These are phyloP conservation scores for Colletotrichum acutatum DNA, from an alignment of 2,329 filamentous ascomycete species.

Conservation along the genomic window DNA sequence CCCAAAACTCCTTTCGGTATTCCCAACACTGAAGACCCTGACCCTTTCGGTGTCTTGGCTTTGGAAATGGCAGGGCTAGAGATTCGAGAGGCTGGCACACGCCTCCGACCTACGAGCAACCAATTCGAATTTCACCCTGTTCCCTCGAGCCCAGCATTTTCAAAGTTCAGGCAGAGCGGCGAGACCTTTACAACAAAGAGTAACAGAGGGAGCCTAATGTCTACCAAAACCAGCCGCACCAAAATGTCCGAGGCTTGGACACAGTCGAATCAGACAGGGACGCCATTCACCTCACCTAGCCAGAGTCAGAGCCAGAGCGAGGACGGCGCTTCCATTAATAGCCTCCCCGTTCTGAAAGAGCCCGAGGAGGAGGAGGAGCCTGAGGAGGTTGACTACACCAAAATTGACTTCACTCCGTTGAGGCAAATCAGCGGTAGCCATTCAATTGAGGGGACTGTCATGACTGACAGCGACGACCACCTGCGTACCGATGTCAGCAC, in stretches of 20 bases:
- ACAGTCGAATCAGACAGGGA: slow-evolving; percentile 67
- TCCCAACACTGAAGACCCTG: slow-evolving; percentile 82
- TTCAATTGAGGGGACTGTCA: slow-evolving; percentile 44
- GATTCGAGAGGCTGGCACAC: slow-evolving; percentile 88
- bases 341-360: slow-evolving; percentile 50
- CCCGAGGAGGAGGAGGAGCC: slow-evolving; percentile 55
- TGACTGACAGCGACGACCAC: slow-evolving; percentile 36
- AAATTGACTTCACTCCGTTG: slow-evolving; percentile 64
- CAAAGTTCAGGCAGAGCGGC: slow-evolving; percentile 72
- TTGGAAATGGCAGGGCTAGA: slow-evolving; percentile 91
- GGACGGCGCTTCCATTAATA: slow-evolving; percentile 58
- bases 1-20: slow-evolving; percentile 73
- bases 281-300: slow-evolving; percentile 64
- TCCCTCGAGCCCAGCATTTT: slow-evolving; percentile 78
- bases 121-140: slow-evolving; percentile 85
- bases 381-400: slow-evolving; percentile 69
- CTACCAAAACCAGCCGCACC: slow-evolving; percentile 74
- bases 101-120: slow-evolving; percentile 77
- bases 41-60: slow-evolving; percentile 91
- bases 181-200: slow-evolving; percentile 71
- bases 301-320: slow-evolving; percentile 65
- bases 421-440: slow-evolving; percentile 56
- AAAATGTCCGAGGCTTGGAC: slow-evolving; percentile 77
- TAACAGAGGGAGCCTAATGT: slow-evolving; percentile 81
- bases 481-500: slow-evolving; percentile 39